Evolutionary conservation across 345 rosid genomes (phyloP).

Genomic region (Lepidium sativum): DNA sequence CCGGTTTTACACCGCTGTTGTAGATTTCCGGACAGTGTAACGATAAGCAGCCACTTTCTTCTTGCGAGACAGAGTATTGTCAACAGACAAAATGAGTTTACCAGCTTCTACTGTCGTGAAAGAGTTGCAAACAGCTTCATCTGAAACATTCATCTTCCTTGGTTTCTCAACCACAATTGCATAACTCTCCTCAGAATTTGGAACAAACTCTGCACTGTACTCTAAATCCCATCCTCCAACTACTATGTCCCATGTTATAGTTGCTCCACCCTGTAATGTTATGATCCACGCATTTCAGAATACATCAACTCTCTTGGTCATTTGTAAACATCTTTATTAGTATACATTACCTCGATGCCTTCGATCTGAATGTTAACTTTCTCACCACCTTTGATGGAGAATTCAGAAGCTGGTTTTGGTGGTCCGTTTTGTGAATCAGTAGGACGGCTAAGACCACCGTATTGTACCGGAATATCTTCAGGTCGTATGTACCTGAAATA

Average conservation of each 20-base stretch:
- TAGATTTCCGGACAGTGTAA: constrained; percentile 69
- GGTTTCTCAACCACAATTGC: constrained; percentile 75
- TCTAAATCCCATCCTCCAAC: constrained; percentile 99
- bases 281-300: neutral
- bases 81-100: constrained; percentile 80
- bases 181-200: constrained; percentile 70
- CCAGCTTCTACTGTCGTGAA: constrained; percentile 72
- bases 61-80: constrained; percentile 65
- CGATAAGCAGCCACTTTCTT: constrained; percentile 94
- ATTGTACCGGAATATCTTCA: constrained; percentile 85
- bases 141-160: constrained; percentile 39
- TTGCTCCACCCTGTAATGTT: constrained; percentile 57
- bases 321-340: neutral
- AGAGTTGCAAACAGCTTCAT: constrained; percentile 76
- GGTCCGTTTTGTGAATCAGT: constrained; percentile 55
- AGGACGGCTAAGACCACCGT: constrained; percentile 79
- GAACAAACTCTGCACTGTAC: constrained; percentile 91
- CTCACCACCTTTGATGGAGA: constrained; percentile 87
- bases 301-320: neutral
- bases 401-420: constrained; percentile 83
- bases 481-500: constrained; percentile 69
- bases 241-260: constrained; percentile 89
- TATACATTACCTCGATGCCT: constrained; percentile 71
- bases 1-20: constrained; percentile 18
- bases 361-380: constrained; percentile 96